phyloP scores from a whole-genome alignment of 352 stramenopile species.

The Globisporangium spinosum region DNA sequence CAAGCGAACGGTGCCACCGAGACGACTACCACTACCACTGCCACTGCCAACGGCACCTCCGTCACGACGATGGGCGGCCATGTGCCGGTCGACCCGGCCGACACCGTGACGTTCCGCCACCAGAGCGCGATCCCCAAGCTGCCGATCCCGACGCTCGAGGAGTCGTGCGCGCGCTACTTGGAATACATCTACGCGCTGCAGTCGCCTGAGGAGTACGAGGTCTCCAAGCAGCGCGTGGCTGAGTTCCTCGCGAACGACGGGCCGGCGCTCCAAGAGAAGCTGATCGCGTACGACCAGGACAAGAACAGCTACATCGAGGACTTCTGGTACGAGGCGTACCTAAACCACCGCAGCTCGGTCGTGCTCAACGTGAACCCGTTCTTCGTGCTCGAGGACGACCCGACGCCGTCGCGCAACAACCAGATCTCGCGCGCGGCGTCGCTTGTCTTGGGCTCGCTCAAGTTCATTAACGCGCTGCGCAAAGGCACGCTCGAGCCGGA shows the following conservation, averaged over 20 bases:
- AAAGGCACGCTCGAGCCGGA: slow-evolving; percentile 91
- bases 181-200: slow-evolving; percentile 73
- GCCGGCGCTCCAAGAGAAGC: slow-evolving; percentile 59
- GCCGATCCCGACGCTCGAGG: slow-evolving; percentile 78
- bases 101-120: slow-evolving; percentile 69
- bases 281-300: slow-evolving; percentile 70
- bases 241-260: slow-evolving; percentile 72
- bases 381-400: slow-evolving; percentile 93
- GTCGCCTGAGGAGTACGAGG: slow-evolving; percentile 55
- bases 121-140: slow-evolving; percentile 77
- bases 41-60: background rate
- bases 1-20: slow-evolving; percentile 5
- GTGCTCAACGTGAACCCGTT: slow-evolving; percentile 97
- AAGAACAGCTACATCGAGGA: slow-evolving; percentile 87
- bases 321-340: slow-evolving; percentile 96
- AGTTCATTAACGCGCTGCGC: slow-evolving; percentile 89
- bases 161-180: slow-evolving; percentile 75
- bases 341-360: slow-evolving; percentile 89
- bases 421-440: slow-evolving; percentile 88
- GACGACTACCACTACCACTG: background rate
- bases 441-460: slow-evolving; percentile 89
- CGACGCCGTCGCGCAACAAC: slow-evolving; percentile 84
- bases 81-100: slow-evolving; percentile 10
- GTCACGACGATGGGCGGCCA: background rate
- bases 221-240: slow-evolving; percentile 44